Evolutionary conservation across 495 filamentous ascomycete species (phyloP), one percentile per base, ranked within the genome.

Genomic region (Letharia lupina): DNA sequence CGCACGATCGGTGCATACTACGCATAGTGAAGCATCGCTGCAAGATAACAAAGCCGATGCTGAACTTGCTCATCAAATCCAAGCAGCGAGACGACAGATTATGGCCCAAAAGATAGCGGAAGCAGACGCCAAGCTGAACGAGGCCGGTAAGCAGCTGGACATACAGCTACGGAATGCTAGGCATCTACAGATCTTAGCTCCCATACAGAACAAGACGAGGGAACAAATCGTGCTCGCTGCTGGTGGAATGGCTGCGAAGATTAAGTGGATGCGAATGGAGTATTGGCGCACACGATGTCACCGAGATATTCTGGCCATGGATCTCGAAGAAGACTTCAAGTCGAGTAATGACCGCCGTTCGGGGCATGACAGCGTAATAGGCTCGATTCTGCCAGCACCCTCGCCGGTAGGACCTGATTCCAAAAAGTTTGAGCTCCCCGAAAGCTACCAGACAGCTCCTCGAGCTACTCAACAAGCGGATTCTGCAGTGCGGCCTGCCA

Each of bases 251-350:
- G 85, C 93, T 35, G 92, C 92, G 9, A 93, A 94, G 70, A 78
- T 98, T 47, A 93, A 95, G 73, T 97, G 93, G 93, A 85, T 88
- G 28, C 81, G 94, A 66, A 91, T 93, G 74, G 92, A 96, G 67
- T 93, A 96, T 16, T 97, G 91, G 91, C 90, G 87, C 37, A 82
- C 93, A 66, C 92, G 84, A 73, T 97, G 93, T 67, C 91, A 98
- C 75, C 87, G 87, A 61, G 92, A 96, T 72, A 90, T 99, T 63
- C 81, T 98, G 16, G 79, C 84, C 1, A 77, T 91, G 75, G 94
- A 97, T 72, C 78, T 98, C 48, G 88, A 91, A 65, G 90, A 96
- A 64, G 91, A 96, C 60, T 75, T 72, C 33, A 67, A 44, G 42
- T 65, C 35, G 31, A 54, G 39, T 18, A 63, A 45, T n/a, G 37